Evolutionary conservation across 192 early-diverging fungal genomes (phyloP), one percentile per base, ranked within the genome.

Genomic region (Phlyctochytrium planicorne): DNA sequence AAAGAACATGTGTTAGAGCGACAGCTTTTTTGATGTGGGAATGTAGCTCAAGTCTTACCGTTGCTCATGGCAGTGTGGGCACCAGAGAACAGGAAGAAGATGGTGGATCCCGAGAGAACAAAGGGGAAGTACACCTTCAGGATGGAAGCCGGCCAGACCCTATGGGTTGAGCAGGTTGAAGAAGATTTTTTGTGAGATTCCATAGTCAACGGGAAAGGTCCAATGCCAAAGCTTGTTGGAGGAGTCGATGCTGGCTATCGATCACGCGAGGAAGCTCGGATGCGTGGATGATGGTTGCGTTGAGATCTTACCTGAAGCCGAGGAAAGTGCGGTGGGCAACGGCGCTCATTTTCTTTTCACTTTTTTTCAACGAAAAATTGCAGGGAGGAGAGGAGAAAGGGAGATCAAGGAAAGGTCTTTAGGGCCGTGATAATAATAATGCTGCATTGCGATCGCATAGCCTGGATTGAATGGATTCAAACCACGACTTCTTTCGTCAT

Each of bases 41-140:
- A 52, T 34, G 40, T 30, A 53, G 3, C 14, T 20, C 17, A 29
- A 12, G 6, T 12, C 72, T 65, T 68, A 82, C 81, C 74, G 74
- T 77, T 62, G 69, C 67, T 76, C 71, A 82, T 67, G 31, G 52
- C 62, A 37, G 71, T 75, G 73, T 76, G 78, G 47, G 71, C 75
- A 52, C 27, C 36, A 47, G 64, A 52, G 68, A 82, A 77, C 52
- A 75, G 61, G 60, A 75, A 79, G 77, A 56, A 79, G 27, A 60
- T 57, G 37, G 71, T 75, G 53, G 70, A 59, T 56, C 74, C 78
- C 20, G 76, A 75, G 52, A 83, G 70, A 53, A 83, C 67, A 75
- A 83, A 83, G 6, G 82, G 82, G 61, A 72, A 78, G 74, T 83
- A 83, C 33, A 80, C 56, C 70, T 78, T 80, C 36, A 83, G 75